phyloP scores from a whole-genome alignment of 2,329 filamentous ascomycete species.

The Sporothrix curviconia region DNA sequence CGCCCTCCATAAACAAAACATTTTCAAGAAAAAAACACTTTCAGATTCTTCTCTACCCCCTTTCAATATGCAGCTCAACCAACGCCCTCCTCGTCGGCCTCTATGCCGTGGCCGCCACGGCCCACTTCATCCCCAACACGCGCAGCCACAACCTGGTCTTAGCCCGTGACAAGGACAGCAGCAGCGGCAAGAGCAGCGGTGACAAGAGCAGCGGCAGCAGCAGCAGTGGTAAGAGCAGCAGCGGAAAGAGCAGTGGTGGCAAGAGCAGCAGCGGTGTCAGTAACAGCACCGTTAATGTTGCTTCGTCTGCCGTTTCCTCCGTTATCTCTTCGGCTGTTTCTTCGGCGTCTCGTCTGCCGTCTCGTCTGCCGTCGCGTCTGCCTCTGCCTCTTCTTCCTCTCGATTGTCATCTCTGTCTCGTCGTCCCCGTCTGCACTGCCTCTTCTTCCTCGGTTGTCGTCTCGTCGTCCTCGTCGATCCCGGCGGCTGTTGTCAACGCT shows the following conservation, averaged over 20 bases:
- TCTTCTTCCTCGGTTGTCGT: no score
- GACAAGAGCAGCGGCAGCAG: neutral
- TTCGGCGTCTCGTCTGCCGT: no score
- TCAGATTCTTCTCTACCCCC: neutral
- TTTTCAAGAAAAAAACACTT: neutral
- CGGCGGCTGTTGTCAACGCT: neutral
- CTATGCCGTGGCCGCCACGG: constrained; percentile 37
- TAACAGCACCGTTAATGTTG: constrained; percentile 5
- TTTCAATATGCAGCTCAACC: constrained; percentile 42
- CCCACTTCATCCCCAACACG: constrained; percentile 32
- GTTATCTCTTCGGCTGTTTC: no score
- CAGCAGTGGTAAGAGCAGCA: constrained; percentile 15
- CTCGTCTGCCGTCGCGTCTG: neutral
- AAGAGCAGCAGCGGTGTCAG: neutral
- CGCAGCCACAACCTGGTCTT: constrained; percentile 30
- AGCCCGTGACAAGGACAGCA: constrained; percentile 20
- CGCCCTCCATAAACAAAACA: neutral
- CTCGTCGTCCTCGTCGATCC: neutral
- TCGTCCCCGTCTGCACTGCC: neutral
- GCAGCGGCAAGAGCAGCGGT: neutral
- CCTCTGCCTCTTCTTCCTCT: neutral
- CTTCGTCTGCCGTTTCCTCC: neutral
- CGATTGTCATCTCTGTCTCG: neutral
- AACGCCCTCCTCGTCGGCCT: constrained; percentile 37
- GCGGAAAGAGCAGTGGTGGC: neutral